Evolutionary conservation across 164 flowering plant species (phyloP), one percentile per base, ranked within the genome.

Genomic region (Kalanchoe fedtschenkoi): DNA sequence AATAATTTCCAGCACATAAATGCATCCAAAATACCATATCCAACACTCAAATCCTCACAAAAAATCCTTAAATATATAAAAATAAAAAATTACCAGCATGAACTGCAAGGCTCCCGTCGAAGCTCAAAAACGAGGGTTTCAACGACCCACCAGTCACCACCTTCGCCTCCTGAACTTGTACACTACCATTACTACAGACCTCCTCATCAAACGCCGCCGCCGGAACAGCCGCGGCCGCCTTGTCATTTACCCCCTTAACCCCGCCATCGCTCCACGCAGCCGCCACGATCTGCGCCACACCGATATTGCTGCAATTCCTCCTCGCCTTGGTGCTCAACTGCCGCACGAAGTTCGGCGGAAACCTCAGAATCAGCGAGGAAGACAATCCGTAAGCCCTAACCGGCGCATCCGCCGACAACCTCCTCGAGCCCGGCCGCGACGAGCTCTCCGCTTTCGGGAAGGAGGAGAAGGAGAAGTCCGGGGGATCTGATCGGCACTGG

Each of bases 291-390:
- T 89, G 98, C 24, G 96, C 96, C 17, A 92, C 96, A 44, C 98
- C 96, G 68, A 92, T 92, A 74, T 92, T 92, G 86, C 98, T 83
- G 74, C 96, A 89, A 72, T 89, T 92, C 64, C 98, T 72, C 68
- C 93, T 75, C 13, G 97, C 92, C 74, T 93, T 93, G 61, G 62
- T 81, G 80, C 92, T 89, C 22, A 93, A 84, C 78, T 93, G 98
- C 14, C 98, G 78, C 44, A 81, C 90, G 66, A 90, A 90, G 72
- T 93, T 88, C 0, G 97, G 97, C 5, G 97, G 98, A 55, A 93
- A 90, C 56, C 83, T 64, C 35, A 84, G 66, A 66, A 92, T 88
- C 72, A 82, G 72, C 35, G 96, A 84, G 19, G 95, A 85, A 19
- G 75, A 16, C 14, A 73, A 77, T 47, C 64, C 37, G 47, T 63